Evolutionary conservation across 1,284 basidiomycete species (phyloP), one percentile per base, ranked within the genome.

Genomic region (Ceratobasidium sp.): DNA sequence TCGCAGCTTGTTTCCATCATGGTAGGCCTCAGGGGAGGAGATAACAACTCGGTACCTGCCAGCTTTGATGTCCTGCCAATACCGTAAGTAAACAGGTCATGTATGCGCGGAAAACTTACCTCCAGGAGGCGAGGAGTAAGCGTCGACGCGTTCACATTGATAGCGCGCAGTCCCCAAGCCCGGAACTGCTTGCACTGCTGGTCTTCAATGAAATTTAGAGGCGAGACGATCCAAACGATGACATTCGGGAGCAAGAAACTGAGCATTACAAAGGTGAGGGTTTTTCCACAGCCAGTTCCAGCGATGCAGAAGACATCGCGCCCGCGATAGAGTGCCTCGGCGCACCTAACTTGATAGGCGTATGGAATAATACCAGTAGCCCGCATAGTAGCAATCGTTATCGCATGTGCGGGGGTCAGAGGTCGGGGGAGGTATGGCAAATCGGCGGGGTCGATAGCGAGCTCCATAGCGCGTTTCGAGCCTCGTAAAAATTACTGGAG

Each of bases 211-310:
- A 25, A 33, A 12, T 53, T 66, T 0, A 66, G 18, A 3, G 63
- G 63, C 0, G 63, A 66, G 1, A 54, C 28, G 0, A 53, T 36
- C 36, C 42, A 30, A 1, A 36, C 18, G 2, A 66, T 6, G 3
- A 6, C 8, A 1, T 28, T 5, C 3, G 46, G n/a, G 25, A 0
- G 0, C 5, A 66, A 0, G 14, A 66, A 53, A 25, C 49, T 40
- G 2, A 21, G 14, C 46, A 66, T 49, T 0, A 54, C 23, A 16
- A 66, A 66, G 11, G 23, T 3, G 0, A 66, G 48, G 0, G 63
- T 66, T 25, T 66, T 66, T 11, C 67, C 67, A 18, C 14, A 70
- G 21, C 67, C 38, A n/a, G 67, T 70, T 28, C 54, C 67, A 2
- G 67, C 54, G 3, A 59, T 4, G 14, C n/a, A 23, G 28, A 70